These are phyloP conservation scores for Rosa persica DNA, from an alignment of 306 rosid genomes.

Conservation along the genomic window DNA sequence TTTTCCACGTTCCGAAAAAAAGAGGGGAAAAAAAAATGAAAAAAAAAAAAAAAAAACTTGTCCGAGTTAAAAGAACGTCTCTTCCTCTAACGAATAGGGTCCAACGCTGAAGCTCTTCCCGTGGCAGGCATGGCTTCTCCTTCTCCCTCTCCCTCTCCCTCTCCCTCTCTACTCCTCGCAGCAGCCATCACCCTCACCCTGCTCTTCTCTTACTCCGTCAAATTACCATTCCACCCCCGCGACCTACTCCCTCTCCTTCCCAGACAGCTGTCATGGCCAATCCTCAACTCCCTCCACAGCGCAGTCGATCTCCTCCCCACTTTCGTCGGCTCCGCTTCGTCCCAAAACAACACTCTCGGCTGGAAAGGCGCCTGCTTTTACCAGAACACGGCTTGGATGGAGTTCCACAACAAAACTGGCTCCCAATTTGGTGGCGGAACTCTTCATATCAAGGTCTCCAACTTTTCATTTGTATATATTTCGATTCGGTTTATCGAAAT, in stretches of 20 bases:
- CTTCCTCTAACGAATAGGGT: background rate
- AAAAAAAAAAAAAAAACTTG: background rate
- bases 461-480: background rate
- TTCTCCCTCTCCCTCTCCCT: background rate
- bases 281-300: slow-evolving; percentile 64
- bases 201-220: slow-evolving; percentile 16
- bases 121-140: no score
- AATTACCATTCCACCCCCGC: slow-evolving; percentile 51
- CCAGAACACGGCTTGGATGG: slow-evolving; percentile 84
- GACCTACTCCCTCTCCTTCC: slow-evolving; percentile 85
- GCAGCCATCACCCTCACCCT: slow-evolving; percentile 20
- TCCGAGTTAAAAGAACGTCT: background rate
- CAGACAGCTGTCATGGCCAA: slow-evolving; percentile 71
- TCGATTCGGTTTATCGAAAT: background rate
- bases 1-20: no score
- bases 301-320: slow-evolving; percentile 79
- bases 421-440: slow-evolving; percentile 87
- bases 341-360: slow-evolving; percentile 20
- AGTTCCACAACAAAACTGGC: slow-evolving; percentile 61
- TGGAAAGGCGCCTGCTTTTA: slow-evolving; percentile 93
- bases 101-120: background rate
- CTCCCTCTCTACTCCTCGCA: background rate
- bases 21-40: no score
- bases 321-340: slow-evolving; percentile 75
- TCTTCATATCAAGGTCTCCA: slow-evolving; percentile 72